Base-by-base conservation (phyloP, 1,284 basidiomycete genomes). In the Sanghuangporus sanghuang region DNA sequence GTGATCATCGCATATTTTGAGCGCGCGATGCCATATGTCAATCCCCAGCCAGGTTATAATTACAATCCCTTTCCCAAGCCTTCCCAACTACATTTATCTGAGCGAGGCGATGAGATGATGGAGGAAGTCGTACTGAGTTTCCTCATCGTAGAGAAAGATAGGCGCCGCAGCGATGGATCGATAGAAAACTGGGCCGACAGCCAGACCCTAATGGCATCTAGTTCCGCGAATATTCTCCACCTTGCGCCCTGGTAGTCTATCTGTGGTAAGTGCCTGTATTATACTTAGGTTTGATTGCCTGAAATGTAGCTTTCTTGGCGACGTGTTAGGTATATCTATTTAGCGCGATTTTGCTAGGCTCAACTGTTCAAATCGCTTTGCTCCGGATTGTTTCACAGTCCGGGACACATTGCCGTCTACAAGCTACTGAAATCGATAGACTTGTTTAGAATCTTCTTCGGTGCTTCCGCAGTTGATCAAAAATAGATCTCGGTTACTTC, bases 21-120 rank as follows among this genome's bases (percentile, higher is more conserved):
- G 46, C 53, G 61, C 5, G 61, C 61, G 8, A 53, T 57, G 3
- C 61, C 61, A 44, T 62, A 62, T 35, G 61, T 62, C 54, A 62
- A 46, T 35, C 61, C n/a, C 7, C 27, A 50, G 40, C 60, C 49
- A 14, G 60, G 60, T 0, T 61, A 54, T 21, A 61, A 61, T 21
- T 57, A 62, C 32, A 62, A 62, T 48, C 61, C 61, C 14, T 35
- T 16, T 2, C 61, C 61, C 8, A 62, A 38, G 21, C 62, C 62
- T 16, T 64, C 57, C 8, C 44, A 38, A 3, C 48, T 64, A 35
- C 48, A 52, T 52, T 57, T 64, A 12, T 60, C 27, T 6, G 16
- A 40, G 6, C n/a, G 36, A 16, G 62, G 44, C 8, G 57, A 59
- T n/a, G 32, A 23, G 21, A 64, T 60, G 36, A 42, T 39, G 14